These are phyloP conservation scores for Huntiella omanensis DNA, from an alignment of 2,329 filamentous ascomycete genomes.

Conservation along the genomic window DNA sequence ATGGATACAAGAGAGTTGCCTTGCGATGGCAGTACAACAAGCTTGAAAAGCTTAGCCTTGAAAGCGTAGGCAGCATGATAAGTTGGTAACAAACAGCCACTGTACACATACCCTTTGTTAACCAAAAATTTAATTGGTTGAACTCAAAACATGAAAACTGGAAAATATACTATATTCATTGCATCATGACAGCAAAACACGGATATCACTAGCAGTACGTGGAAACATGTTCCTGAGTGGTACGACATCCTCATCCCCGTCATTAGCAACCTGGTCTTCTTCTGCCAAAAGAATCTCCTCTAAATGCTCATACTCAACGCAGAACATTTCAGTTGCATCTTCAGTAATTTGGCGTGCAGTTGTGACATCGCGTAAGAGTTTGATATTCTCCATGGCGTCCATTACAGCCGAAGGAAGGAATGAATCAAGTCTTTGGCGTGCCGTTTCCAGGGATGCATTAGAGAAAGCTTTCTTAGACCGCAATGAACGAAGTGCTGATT, in stretches of 20 bases:
- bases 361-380: slow-evolving; percentile 50
- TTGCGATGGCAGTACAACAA: too few species aligned
- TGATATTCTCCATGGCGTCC: slow-evolving; percentile 71
- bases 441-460: slow-evolving; percentile 38
- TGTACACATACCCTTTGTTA: background rate
- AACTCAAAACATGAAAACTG: background rate
- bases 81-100: background rate
- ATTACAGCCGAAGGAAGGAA: slow-evolving; percentile 87
- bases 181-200: slow-evolving; percentile 34
- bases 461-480: slow-evolving; percentile 36
- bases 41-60: too few species aligned
- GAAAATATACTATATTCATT: background rate
- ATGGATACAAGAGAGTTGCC: too few species aligned
- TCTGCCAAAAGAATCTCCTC: slow-evolving; percentile 30
- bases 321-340: slow-evolving; percentile 67
- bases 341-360: slow-evolving; percentile 63
- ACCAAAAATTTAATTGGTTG: background rate
- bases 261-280: slow-evolving; percentile 18
- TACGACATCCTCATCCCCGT: slow-evolving; percentile 16
- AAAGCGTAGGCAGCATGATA: too few species aligned
- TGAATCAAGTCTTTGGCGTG: slow-evolving; percentile 64
- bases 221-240: slow-evolving; percentile 31
- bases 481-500: slow-evolving; percentile 26
- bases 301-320: slow-evolving; percentile 55
- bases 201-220: slow-evolving; percentile 39